Percentiles rank a stretch among this genome's conserved stretches.
Evolutionary conservation across 148 eudicot genomes (phyloP).

Genomic region (Cornus controversa): DNA sequence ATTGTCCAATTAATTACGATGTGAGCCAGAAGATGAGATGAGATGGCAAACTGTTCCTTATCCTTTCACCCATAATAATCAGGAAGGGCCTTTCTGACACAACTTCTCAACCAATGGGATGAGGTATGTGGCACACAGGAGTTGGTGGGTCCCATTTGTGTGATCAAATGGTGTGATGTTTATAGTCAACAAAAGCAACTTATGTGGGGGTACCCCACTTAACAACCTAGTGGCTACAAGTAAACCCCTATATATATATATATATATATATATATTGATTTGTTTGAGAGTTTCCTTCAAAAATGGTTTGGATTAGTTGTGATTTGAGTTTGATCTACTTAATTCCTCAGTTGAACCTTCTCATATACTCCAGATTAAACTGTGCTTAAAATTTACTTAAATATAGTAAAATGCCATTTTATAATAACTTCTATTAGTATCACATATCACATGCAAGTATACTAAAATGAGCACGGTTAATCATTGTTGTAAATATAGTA

Average conservation of each 20-base stretch:
- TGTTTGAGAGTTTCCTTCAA: neutral
- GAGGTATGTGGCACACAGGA: conserved; percentile 32
- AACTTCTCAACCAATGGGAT: conserved; percentile 21
- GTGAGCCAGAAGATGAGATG: neutral
- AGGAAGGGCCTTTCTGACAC: neutral
- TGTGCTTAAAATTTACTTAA: too few species aligned
- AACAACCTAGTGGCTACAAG: neutral
- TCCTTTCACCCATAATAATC: neutral
- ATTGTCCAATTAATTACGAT: neutral
- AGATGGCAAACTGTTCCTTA: neutral
- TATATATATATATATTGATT: too few species aligned
- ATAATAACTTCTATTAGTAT: too few species aligned
- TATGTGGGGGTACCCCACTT: neutral
- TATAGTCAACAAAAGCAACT: conserved; percentile 17
- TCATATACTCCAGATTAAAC: neutral
- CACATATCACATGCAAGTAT: too few species aligned
- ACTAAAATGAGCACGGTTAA: too few species aligned
- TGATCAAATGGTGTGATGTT: neutral
- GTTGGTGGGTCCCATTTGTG: neutral
- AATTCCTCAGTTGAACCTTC: neutral
- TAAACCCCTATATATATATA: too few species aligned
- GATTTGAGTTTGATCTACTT: neutral
- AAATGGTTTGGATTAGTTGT: neutral
- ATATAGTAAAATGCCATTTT: too few species aligned
- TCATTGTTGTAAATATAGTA: too few species aligned